Evolutionary conservation across 345 rosid genomes (phyloP).

Genomic region (Boechera divaricarpa): DNA sequence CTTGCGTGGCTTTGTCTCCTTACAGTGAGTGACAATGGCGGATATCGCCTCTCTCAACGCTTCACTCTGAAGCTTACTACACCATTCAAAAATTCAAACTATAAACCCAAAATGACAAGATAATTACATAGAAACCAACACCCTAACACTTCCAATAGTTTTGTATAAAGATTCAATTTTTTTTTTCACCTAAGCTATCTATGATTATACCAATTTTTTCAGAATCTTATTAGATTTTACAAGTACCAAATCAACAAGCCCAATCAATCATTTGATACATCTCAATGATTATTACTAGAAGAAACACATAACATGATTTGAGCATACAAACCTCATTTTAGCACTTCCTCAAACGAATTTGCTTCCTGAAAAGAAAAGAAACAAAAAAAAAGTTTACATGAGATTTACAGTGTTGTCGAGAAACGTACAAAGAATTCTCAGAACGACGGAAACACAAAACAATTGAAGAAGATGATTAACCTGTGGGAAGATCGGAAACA

Average conservation of each 20-base stretch:
- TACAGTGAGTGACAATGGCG: slow-evolving; percentile 51
- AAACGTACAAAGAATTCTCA: background rate
- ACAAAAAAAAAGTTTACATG: background rate
- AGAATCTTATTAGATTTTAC: background rate
- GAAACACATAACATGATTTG: background rate
- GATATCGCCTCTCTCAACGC: slow-evolving; percentile 86
- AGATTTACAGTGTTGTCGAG: background rate
- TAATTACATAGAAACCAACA: background rate
- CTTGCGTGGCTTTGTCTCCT: slow-evolving; percentile 70
- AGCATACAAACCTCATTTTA: slow-evolving; percentile 42
- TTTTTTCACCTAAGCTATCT: background rate
- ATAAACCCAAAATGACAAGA: background rate
- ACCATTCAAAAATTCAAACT: slow-evolving; percentile 1
- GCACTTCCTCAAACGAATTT: background rate
- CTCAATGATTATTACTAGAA: background rate
- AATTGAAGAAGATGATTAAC: slow-evolving; percentile 21
- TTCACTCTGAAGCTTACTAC: slow-evolving; percentile 94
- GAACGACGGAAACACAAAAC: background rate
- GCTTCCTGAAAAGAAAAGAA: slow-evolving; percentile 8
- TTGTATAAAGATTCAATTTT: background rate
- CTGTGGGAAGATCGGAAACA: slow-evolving; percentile 21
- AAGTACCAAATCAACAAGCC: background rate
- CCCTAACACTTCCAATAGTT: background rate
- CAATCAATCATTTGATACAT: too few relatives aligned
- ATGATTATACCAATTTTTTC: background rate